Evolutionary conservation across 306 rosid species (phyloP), one percentile per base, ranked within the genome.

Genomic region (Vicia faba): DNA sequence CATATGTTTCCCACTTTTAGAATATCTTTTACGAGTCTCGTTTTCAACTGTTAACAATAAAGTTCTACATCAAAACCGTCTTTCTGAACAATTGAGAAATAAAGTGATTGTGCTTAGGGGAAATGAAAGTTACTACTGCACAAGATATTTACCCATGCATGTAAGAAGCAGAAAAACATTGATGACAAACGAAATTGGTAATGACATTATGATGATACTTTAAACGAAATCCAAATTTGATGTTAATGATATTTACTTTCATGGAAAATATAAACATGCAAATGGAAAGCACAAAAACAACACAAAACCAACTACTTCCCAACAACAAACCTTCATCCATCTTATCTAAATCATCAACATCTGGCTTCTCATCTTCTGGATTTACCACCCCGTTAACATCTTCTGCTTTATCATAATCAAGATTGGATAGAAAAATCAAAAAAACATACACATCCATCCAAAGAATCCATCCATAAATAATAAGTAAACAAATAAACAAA

Each of bases 281-380:
- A 62, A 25, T 38, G 25, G 25, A 50, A 55, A 61, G 14, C 25
- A 25, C 29, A 10, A 4, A 5, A 40, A 62, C n/a, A 64, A 50
- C 35, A 15, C 19, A 48, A 8, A 70, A 82, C 11, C 59, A 77
- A 69, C 68, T 61, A 69, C 61, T 69, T 75, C 44, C 29, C 8
- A 61, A 72, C 64, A 7, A 83, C 93, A 75, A 72, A 88, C 97
- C 97, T 91, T 88, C 96, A 58, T 86, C 96, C 87, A 83, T 82
- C 70, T 81, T 44, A 65, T 74, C 77, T 39, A 70, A 70, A 39
- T 75, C 77, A 79, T 81, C 87, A 53, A 78, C 84, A 68, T 78
- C 96, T 5, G 76, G 71, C 72, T 70, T 78, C 59, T 72, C 86
- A 38, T 82, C 89, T 53, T 88, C 92, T 13, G 79, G 75, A 79